phyloP scores from a whole-genome alignment of 2,329 filamentous ascomycete species.

The Pseudogymnoascus sp. region DNA sequence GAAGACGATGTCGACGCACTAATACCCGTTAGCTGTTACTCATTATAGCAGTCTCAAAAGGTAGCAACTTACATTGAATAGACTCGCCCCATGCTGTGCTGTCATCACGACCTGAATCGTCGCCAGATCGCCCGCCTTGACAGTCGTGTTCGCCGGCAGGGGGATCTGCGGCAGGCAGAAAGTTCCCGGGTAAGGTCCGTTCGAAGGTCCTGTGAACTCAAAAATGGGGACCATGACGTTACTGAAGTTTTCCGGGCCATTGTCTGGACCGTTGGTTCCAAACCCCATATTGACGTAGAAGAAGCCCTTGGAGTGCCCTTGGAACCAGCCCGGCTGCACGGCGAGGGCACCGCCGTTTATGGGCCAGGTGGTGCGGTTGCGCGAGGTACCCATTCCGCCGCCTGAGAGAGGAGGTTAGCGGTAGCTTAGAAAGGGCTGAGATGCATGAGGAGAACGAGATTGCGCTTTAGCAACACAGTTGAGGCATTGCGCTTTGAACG shows the following conservation, averaged over 20 bases:
- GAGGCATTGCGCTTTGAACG: not conserved
- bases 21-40: conserved; percentile 10
- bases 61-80: conserved; percentile 41
- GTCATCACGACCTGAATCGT: conserved; percentile 84
- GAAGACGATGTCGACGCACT: conserved; percentile 95
- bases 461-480: not conserved
- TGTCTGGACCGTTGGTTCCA: conserved; percentile 55
- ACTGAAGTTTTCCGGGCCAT: conserved; percentile 74
- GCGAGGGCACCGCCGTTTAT: conserved; percentile 77
- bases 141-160: conserved; percentile 61
- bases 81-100: conserved; percentile 71
- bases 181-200: conserved; percentile 76
- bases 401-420: conserved; percentile 42
- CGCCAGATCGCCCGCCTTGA: conserved; percentile 75
- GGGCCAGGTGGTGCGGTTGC: conserved; percentile 89
- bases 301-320: conserved; percentile 72
- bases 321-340: conserved; percentile 93
- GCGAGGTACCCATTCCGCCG: conserved; percentile 68
- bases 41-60: not conserved
- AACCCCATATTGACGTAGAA: conserved; percentile 90
- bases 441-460: not conserved
- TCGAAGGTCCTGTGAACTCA: conserved; percentile 72
- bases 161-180: conserved; percentile 88
- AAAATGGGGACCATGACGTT: conserved; percentile 72
- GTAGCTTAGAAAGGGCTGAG: conserved; percentile 10